Evolutionary conservation across 345 rosid species (phyloP).

Genomic region (Salix dunnii): DNA sequence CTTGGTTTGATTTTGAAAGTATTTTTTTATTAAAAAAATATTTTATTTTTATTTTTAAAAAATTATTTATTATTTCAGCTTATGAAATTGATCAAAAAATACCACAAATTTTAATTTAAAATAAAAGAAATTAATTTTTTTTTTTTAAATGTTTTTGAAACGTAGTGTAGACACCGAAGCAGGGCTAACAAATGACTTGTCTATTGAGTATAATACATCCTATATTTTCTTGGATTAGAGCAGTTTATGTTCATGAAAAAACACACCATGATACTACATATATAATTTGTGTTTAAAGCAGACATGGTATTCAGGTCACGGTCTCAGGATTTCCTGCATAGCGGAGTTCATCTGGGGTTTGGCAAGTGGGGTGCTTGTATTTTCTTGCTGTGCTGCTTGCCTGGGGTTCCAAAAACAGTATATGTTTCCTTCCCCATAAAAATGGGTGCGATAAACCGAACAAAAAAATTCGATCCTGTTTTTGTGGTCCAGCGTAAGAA

Average conservation of each 20-base stretch:
- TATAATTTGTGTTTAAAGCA: not conserved
- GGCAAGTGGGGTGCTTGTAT: not conserved
- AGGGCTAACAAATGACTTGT: not conserved
- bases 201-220: not conserved
- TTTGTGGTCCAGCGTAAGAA: not conserved
- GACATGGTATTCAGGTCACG: not conserved
- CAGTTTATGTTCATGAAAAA: not conserved
- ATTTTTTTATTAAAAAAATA: too few relatives aligned
- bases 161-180: not conserved
- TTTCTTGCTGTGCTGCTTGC: not conserved
- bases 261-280: conserved; percentile 2
- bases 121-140: too few relatives aligned
- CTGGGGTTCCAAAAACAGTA: not conserved
- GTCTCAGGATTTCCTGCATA: conserved; percentile 6
- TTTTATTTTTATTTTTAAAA: too few relatives aligned
- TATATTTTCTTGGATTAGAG: too few relatives aligned
- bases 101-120: too few relatives aligned
- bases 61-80: too few relatives aligned
- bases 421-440: not conserved
- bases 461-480: not conserved
- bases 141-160: too few relatives aligned
- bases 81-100: too few relatives aligned
- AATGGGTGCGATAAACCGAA: not conserved
- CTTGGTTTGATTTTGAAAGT: too few relatives aligned
- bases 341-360: not conserved